These are phyloP conservation scores for Plasmodium falciparum DNA, from an alignment of 169 alveolate genomes.

Conservation along the genomic window DNA sequence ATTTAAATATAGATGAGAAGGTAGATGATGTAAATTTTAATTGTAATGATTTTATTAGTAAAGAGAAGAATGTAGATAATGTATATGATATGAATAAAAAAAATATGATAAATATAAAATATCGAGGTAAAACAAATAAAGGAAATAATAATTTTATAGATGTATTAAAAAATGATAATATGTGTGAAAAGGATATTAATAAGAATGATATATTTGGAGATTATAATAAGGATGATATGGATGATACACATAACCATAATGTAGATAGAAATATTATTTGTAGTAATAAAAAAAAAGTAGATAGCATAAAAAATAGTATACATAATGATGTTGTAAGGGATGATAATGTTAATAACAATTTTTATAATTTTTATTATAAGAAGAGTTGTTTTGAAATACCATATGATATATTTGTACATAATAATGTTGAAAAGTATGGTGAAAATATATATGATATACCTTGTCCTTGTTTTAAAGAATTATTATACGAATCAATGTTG, in stretches of 20 bases:
- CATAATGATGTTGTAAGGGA: background rate
- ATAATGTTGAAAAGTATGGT: conserved; percentile 88
- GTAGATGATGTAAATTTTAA: background rate
- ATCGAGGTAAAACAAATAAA: too few relatives aligned
- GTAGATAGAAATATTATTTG: background rate
- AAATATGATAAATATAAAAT: too few relatives aligned
- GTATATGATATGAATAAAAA: too few relatives aligned
- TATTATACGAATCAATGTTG: conserved; percentile 94
- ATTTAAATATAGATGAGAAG: background rate
- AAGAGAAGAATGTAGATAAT: too few relatives aligned
- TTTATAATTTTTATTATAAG: conserved; percentile 21
- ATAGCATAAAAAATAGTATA: too few relatives aligned
- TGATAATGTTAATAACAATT: background rate
- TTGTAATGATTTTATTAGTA: too few relatives aligned
- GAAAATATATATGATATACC: conserved; percentile 94
- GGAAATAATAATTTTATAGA: too few relatives aligned
- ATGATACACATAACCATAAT: background rate
- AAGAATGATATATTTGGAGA: too few relatives aligned
- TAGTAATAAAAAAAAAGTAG: background rate
- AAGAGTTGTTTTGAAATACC: conserved; percentile 61
- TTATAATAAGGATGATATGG: background rate
- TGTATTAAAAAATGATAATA: too few relatives aligned
- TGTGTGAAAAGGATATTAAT: too few relatives aligned
- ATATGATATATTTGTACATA: conserved; percentile 63
- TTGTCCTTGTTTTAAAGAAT: conserved; percentile 91